phyloP scores from a whole-genome alignment of 2,329 filamentous ascomycete genomes.

The Fusarium setosum region DNA sequence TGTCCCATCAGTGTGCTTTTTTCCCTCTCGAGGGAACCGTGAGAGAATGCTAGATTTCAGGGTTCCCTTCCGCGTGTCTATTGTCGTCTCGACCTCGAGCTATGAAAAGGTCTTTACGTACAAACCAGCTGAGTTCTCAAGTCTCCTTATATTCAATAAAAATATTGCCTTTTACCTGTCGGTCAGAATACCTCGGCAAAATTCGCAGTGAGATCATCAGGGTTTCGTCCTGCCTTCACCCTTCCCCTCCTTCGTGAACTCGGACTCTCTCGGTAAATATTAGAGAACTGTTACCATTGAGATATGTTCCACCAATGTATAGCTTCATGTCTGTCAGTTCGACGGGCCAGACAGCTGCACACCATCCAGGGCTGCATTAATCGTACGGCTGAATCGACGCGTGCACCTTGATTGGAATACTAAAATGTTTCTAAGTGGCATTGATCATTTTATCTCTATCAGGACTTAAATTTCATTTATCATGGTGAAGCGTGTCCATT shows the following conservation, averaged over 20 bases:
- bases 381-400: conserved; percentile 45
- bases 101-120: conserved; percentile 45
- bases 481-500: conserved; percentile 52
- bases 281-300: conserved; percentile 40
- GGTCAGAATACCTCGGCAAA: conserved; percentile 23
- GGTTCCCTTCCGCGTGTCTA: conserved; percentile 39
- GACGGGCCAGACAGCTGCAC: conserved; percentile 44
- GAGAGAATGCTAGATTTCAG: conserved; percentile 44
- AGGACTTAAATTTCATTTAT: conserved; percentile 54
- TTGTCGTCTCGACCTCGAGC: conserved; percentile 44
- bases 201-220: conserved; percentile 36
- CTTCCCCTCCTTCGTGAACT: conserved; percentile 28
- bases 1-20: conserved; percentile 39
- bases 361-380: conserved; percentile 45
- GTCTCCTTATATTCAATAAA: neutral
- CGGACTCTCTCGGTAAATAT: conserved; percentile 43
- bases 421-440: conserved; percentile 42
- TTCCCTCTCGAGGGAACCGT: conserved; percentile 33
- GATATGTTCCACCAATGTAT: conserved; percentile 40
- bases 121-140: conserved; percentile 35
- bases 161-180: conserved; percentile 2
- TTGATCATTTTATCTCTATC: conserved; percentile 57
- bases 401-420: conserved; percentile 50
- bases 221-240: conserved; percentile 38
- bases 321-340: conserved; percentile 46